Evolutionary conservation across 1,284 basidiomycete genomes (phyloP).

Genomic region (Stygiomarasmius scandens): DNA sequence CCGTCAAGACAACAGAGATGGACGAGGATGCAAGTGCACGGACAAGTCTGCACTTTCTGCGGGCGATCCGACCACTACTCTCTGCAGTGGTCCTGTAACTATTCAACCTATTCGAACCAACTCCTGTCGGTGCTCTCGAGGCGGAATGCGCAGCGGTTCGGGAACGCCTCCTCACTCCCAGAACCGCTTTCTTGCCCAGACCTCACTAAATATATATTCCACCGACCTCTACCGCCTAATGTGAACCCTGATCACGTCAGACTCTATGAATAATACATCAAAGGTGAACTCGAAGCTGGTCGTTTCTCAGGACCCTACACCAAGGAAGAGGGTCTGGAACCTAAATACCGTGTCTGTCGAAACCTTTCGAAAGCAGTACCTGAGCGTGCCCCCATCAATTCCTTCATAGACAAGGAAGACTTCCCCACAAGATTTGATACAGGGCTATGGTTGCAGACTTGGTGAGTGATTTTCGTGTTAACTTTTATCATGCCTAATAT

Average conservation of each 20-base stretch:
- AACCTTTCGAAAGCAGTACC: slow-evolving; percentile 22
- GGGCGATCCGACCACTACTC: background rate
- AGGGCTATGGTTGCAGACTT: slow-evolving; percentile 18
- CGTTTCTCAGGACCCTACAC: slow-evolving; percentile 27
- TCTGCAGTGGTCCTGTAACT: background rate
- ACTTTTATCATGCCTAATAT: no score
- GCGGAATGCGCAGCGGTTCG: no score
- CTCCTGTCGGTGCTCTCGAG: background rate
- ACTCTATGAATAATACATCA: slow-evolving; percentile 27
- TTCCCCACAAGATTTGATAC: slow-evolving; percentile 27
- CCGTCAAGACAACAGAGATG: background rate
- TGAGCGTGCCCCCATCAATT: slow-evolving; percentile 18
- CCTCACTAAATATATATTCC: background rate
- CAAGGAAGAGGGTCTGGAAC: slow-evolving; percentile 17
- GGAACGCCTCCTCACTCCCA: background rate
- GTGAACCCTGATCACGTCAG: background rate
- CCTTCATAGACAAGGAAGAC: slow-evolving; percentile 17
- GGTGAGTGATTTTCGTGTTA: slow-evolving; percentile 11
- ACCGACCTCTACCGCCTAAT: background rate
- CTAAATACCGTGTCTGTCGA: slow-evolving; percentile 19
- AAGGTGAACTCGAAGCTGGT: slow-evolving; percentile 24
- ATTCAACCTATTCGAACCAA: background rate
- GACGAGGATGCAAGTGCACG: background rate
- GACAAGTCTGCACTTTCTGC: slow-evolving; percentile 1
- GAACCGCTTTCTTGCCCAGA: slow-evolving; percentile 1